These are phyloP conservation scores for Pythium vanterpoolii DNA, from an alignment of 352 stramenopile species.

Conservation along the genomic window DNA sequence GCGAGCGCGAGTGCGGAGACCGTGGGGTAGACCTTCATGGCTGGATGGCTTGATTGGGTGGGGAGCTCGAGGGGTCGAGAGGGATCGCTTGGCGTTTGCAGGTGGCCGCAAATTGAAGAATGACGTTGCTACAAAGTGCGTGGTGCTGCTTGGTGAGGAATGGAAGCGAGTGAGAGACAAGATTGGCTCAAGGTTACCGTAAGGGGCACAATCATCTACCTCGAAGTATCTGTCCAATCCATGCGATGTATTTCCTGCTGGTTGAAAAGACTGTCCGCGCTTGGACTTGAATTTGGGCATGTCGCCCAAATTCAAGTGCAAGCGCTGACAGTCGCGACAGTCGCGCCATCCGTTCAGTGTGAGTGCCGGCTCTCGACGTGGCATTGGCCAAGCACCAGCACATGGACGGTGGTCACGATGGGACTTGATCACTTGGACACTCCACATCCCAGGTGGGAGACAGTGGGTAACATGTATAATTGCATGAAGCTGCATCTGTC, in stretches of 20 bases:
- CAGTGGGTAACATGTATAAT: neutral
- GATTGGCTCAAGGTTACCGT: too few species aligned
- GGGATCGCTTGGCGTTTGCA: neutral
- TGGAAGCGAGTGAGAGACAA: too few species aligned
- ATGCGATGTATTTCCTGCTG: too few species aligned
- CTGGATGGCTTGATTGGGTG: neutral
- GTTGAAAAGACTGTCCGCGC: too few species aligned
- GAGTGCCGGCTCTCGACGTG: neutral
- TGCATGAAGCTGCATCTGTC: neutral
- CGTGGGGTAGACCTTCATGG: constrained; percentile 29
- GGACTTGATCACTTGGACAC: neutral
- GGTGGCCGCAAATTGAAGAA: constrained; percentile 9
- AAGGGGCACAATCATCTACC: too few species aligned
- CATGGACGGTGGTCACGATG: neutral
- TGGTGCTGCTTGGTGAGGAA: too few species aligned
- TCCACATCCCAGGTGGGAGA: neutral
- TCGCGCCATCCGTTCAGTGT: neutral
- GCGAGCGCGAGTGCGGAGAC: constrained; percentile 20
- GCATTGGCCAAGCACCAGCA: too few species aligned
- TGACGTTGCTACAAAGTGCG: too few species aligned
- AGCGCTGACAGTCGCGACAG: too few species aligned
- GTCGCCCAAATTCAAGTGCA: too few species aligned
- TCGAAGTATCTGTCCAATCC: too few species aligned
- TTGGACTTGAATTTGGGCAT: too few species aligned
- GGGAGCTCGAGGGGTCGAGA: neutral